phyloP scores from a whole-genome alignment of 2,329 filamentous ascomycete species.

The Talaromyces amestolkiae region DNA sequence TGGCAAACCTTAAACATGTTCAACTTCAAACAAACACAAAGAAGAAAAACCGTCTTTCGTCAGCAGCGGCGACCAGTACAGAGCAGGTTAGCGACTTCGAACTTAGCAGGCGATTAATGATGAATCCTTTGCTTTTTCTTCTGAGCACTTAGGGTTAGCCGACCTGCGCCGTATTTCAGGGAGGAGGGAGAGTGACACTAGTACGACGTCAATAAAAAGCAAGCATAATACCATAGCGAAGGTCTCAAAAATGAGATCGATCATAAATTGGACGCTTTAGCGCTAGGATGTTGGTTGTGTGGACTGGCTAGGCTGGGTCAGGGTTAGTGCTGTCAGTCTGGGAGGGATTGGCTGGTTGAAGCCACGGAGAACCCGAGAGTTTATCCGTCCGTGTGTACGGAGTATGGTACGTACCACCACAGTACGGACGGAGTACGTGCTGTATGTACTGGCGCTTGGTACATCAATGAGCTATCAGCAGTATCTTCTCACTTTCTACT shows the following conservation, averaged over 20 bases:
- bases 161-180: background rate
- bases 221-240: background rate
- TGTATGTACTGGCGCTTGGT: background rate
- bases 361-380: slow-evolving; percentile 2
- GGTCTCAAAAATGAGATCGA: slow-evolving; percentile 14
- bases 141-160: background rate
- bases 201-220: background rate
- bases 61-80: background rate
- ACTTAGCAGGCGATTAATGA: background rate
- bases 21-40: background rate
- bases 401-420: too few relatives aligned
- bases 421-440: background rate
- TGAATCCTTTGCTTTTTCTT: background rate
- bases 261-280: background rate
- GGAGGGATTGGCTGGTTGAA: background rate
- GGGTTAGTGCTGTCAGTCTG: background rate
- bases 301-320: background rate
- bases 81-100: background rate
- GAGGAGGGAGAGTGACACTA: background rate
- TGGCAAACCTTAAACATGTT: background rate
- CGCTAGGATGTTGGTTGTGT: background rate
- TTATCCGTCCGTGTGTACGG: background rate
- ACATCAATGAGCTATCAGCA: background rate
- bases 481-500: background rate
- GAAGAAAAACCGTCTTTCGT: background rate